A percentile compares a stretch with the other conserved stretches of the same genome.
Conservation (phyloP, 768 basidiomycete species). For the Termitomyces titanicus region DNA sequence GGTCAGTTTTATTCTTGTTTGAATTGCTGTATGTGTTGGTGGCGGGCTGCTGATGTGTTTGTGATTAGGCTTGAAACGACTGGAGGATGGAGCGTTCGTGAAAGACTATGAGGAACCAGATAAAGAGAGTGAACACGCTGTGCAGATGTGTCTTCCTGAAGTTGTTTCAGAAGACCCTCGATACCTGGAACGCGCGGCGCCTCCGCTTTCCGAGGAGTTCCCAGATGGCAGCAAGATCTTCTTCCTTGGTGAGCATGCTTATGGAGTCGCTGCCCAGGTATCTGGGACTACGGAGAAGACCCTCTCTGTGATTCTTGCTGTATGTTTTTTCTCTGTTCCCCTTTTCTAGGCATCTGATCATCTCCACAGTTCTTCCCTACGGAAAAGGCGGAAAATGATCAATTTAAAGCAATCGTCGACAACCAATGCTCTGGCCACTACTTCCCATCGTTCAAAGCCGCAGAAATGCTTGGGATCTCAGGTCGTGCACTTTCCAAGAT, state of each 20-base stretch:
- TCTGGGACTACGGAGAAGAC: constrained; percentile 62
- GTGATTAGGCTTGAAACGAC: constrained; percentile 75
- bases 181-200: constrained; percentile 76
- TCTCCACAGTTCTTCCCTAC: constrained; percentile 75
- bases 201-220: constrained; percentile 84
- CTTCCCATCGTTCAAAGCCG: constrained; percentile 74
- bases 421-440: constrained; percentile 52
- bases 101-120: constrained; percentile 89
- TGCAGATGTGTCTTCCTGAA: constrained; percentile 80
- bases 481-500: constrained; percentile 84
- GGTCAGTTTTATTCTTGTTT: constrained; percentile 50
- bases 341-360: not conserved
- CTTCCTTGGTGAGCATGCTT: constrained; percentile 93
- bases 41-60: not conserved
- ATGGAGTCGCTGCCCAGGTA: constrained; percentile 94
- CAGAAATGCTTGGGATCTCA: constrained; percentile 70
- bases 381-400: constrained; percentile 74
- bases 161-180: constrained; percentile 89
- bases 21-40: not conserved
- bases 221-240: constrained; percentile 89
- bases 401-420: constrained; percentile 71
- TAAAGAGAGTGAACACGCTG: constrained; percentile 81
- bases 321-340: constrained; percentile 28
- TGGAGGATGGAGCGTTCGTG: constrained; percentile 87
- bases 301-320: constrained; percentile 85